phyloP scores from a whole-genome alignment of 305 asterid genomes.

The Striga hermonthica region DNA sequence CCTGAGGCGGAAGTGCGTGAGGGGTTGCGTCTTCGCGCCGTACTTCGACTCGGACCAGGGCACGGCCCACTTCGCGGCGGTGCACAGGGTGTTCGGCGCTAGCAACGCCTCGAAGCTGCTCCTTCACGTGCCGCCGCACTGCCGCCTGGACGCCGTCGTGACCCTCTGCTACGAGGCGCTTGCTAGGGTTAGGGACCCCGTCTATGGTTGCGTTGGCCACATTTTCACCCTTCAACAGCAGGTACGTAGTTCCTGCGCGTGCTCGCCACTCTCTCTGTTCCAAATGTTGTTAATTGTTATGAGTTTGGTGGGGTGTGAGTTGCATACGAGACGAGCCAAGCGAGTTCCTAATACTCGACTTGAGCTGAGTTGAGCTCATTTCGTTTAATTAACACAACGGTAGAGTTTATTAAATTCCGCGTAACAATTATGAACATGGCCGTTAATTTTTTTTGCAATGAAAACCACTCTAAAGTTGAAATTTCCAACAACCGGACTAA shows the following conservation, averaged over 20 bases:
- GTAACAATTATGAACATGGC: too few relatives aligned
- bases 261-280: too few relatives aligned
- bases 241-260: conserved; percentile 34
- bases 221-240: conserved; percentile 82
- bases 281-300: too few relatives aligned
- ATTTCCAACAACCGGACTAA: too few relatives aligned
- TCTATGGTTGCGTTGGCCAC: conserved; percentile 83
- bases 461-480: too few relatives aligned
- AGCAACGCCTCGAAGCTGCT: conserved; percentile 86
- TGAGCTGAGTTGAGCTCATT: too few relatives aligned
- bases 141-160: conserved; percentile 77
- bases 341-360: too few relatives aligned
- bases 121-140: conserved; percentile 57
- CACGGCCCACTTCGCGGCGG: conserved; percentile 84
- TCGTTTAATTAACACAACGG: too few relatives aligned
- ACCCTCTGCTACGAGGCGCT: conserved; percentile 86
- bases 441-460: too few relatives aligned
- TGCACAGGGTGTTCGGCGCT: conserved; percentile 90
- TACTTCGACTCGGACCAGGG: conserved; percentile 86
- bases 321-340: too few relatives aligned
- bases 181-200: conserved; percentile 87
- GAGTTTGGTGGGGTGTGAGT: too few relatives aligned
- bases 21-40: conserved; percentile 79
- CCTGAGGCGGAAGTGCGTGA: conserved; percentile 72
- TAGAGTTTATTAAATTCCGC: too few relatives aligned